Conservation (phyloP, 192 early-diverging fungal genomes). For the Phlyctochytrium planicorne region DNA sequence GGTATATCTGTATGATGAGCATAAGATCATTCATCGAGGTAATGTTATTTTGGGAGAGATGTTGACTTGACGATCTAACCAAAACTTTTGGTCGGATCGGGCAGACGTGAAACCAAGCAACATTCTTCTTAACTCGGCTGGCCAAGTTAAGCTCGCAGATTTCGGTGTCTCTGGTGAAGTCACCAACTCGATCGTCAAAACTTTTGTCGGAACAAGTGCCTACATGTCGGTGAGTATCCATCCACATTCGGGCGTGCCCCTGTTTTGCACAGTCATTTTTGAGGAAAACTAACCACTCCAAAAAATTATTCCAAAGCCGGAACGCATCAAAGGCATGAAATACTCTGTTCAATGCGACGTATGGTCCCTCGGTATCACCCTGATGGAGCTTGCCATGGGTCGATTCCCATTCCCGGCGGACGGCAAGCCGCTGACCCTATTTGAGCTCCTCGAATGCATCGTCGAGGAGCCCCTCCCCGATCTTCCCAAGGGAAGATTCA, state of each 20-base stretch:
- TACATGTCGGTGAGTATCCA: slow-evolving; percentile 83
- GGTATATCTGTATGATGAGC: slow-evolving; percentile 86
- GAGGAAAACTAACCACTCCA: not conserved
- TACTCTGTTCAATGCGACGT: slow-evolving; percentile 90
- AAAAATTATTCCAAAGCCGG: slow-evolving; percentile 62
- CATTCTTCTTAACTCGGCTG: slow-evolving; percentile 84
- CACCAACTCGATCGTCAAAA: slow-evolving; percentile 84
- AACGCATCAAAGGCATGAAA: slow-evolving; percentile 85
- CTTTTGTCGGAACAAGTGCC: slow-evolving; percentile 95
- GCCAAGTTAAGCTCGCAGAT: slow-evolving; percentile 95
- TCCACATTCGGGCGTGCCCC: slow-evolving; percentile 7
- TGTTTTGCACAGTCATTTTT: slow-evolving; percentile 11
- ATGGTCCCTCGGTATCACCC: slow-evolving; percentile 89
- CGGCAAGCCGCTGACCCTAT: slow-evolving; percentile 52
- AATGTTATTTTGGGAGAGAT: slow-evolving; percentile 7
- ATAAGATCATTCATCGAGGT: slow-evolving; percentile 92
- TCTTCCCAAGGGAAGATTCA: slow-evolving; percentile 63
- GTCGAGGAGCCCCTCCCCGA: slow-evolving; percentile 83
- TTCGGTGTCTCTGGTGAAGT: slow-evolving; percentile 95
- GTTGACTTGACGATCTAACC: slow-evolving; percentile 3
- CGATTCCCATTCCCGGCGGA: slow-evolving; percentile 89
- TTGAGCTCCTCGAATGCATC: slow-evolving; percentile 94
- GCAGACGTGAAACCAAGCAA: slow-evolving; percentile 98
- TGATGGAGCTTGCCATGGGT: slow-evolving; percentile 92
- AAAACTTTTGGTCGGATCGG: not conserved